phyloP scores from a whole-genome alignment of 805 yeast species.

The Priceomyces haplophilus region DNA sequence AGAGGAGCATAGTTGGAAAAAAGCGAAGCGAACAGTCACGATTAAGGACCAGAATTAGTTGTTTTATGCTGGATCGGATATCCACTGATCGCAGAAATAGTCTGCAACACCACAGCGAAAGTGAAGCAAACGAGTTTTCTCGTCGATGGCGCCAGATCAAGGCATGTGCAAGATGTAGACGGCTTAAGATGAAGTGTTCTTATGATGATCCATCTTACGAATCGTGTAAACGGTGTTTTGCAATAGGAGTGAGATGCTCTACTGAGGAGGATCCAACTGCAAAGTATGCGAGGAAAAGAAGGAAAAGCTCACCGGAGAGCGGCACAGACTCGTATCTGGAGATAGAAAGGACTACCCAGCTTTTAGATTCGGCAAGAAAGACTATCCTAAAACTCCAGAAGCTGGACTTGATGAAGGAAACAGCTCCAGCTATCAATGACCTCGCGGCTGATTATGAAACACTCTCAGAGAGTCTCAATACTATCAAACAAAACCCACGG shows the following conservation, averaged over 20 bases:
- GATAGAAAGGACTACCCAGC: slow-evolving; percentile 7
- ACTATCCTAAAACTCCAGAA: background rate
- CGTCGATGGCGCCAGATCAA: slow-evolving; percentile 44
- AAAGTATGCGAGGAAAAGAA: slow-evolving; percentile 32
- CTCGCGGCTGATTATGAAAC: background rate
- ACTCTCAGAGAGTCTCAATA: background rate
- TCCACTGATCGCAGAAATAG: background rate
- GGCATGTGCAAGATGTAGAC: slow-evolving; percentile 56
- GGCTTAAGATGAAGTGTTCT: slow-evolving; percentile 51
- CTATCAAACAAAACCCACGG: background rate
- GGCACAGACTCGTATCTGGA: slow-evolving; percentile 11
- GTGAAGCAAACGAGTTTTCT: slow-evolving; percentile 26
- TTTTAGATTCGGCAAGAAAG: background rate
- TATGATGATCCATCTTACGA: slow-evolving; percentile 44
- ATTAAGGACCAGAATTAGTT: no score
- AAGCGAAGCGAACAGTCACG: no score
- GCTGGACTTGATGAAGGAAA: background rate
- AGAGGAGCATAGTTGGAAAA: no score
- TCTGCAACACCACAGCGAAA: background rate
- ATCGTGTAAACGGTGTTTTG: slow-evolving; percentile 46
- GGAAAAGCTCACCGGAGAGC: slow-evolving; percentile 16
- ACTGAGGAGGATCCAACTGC: slow-evolving; percentile 53
- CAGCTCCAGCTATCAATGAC: background rate
- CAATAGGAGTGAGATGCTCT: slow-evolving; percentile 45
- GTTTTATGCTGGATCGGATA: background rate